Conservation (phyloP, 331 rosid genomes). For the Dryas integrifolia region DNA sequence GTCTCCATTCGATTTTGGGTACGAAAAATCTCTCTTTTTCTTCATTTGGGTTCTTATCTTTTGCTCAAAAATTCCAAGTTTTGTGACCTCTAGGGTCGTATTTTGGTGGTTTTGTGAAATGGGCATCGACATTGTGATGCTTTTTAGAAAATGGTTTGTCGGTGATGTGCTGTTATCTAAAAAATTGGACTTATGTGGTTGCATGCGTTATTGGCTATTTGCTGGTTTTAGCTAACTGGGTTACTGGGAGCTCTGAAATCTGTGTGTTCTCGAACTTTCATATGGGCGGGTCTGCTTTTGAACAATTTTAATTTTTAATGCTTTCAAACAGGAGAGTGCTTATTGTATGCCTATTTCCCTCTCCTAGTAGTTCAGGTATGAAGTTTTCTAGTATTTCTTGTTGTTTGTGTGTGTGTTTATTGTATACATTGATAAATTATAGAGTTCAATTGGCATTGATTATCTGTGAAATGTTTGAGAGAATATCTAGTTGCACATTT, state of each 20-base stretch:
- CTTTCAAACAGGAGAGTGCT: conserved; percentile 1
- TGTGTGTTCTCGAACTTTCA: conserved; percentile 21
- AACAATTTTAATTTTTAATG: conserved; percentile 10
- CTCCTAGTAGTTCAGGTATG: conserved; percentile 26
- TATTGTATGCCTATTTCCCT: not conserved
- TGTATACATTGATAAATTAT: not conserved
- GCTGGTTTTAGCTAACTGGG: conserved; percentile 15
- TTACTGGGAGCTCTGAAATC: conserved; percentile 1
- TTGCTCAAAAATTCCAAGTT: not conserved
- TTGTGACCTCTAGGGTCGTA: conserved; percentile 4
- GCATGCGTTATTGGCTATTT: conserved; percentile 30
- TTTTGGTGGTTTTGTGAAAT: conserved; percentile 16
- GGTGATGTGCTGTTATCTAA: conserved; percentile 29
- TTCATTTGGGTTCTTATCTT: conserved; percentile 8
- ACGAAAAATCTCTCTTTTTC: not conserved
- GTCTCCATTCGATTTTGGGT: conserved; percentile 15
- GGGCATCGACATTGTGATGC: conserved; percentile 24
- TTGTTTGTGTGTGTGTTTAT: not conserved
- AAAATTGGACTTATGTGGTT: conserved; percentile 25
- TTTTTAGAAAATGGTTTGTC: conserved; percentile 23
- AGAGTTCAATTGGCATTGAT: not conserved
- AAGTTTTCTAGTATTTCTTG: not conserved
- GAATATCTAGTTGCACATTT: not conserved
- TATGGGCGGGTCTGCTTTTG: conserved; percentile 19
- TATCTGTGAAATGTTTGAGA: not conserved